These are phyloP conservation scores for Batrachochytrium dendrobatidis DNA, from an alignment of 371 early-diverging fungal genomes.

Conservation along the genomic window DNA sequence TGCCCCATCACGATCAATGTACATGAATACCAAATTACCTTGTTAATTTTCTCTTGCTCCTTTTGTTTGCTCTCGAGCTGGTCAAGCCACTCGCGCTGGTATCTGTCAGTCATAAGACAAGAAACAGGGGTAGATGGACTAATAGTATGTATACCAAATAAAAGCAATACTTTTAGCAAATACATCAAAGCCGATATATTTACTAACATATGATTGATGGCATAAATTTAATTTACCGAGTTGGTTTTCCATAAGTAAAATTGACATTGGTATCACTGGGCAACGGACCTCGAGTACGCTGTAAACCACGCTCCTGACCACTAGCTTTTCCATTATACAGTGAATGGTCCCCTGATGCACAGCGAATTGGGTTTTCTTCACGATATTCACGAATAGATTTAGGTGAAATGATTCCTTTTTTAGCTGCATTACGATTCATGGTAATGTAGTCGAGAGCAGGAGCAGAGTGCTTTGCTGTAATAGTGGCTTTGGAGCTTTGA, in stretches of 20 bases:
- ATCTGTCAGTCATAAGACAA: conserved; percentile 42
- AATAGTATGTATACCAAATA: background rate
- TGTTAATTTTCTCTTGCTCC: conserved; percentile 12
- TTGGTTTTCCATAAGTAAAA: conserved; percentile 46
- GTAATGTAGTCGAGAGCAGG: conserved; percentile 48
- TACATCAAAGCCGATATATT: background rate
- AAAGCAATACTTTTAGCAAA: background rate
- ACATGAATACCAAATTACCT: background rate
- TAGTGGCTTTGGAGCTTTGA: conserved; percentile 33
- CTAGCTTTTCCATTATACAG: conserved; percentile 9
- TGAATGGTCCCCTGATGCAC: conserved; percentile 33
- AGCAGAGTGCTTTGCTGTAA: conserved; percentile 29
- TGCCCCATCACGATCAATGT: background rate
- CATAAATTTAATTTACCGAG: conserved; percentile 25
- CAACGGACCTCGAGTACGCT: conserved; percentile 18
- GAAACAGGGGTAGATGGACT: conserved; percentile 47
- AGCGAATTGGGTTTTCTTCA: conserved; percentile 36
- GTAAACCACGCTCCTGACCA: conserved; percentile 11
- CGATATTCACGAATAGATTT: conserved; percentile 31
- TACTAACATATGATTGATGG: background rate
- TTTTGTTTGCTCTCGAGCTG: conserved; percentile 14
- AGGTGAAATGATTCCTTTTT: conserved; percentile 35
- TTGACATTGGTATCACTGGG: conserved; percentile 38
- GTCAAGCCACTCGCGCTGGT: conserved; percentile 41
- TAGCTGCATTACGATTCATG: conserved; percentile 46